phyloP scores from a whole-genome alignment of 495 filamentous ascomycete genomes.

The Talaromyces borbonicus region DNA sequence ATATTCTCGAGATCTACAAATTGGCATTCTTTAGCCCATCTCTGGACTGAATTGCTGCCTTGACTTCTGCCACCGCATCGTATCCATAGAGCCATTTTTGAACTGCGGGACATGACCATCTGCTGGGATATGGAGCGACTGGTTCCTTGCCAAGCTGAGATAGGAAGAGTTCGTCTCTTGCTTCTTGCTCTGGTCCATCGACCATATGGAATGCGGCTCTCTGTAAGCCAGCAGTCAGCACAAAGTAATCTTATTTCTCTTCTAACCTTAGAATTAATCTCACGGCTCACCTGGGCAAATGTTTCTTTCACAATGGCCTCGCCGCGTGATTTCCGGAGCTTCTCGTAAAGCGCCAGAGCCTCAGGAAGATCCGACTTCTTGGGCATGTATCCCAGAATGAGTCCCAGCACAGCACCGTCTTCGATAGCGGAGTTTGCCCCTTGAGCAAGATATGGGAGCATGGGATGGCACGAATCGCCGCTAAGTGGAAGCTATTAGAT shows the following conservation, averaged over 20 bases:
- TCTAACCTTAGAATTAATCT: background rate
- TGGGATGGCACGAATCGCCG: conserved; percentile 60
- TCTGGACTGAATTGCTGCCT: background rate
- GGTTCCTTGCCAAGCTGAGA: background rate
- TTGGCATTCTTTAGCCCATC: too few relatives aligned
- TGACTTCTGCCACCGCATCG: conserved; percentile 4
- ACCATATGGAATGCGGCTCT: conserved; percentile 49
- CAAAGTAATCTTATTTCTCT: background rate
- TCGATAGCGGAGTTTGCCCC: conserved; percentile 41
- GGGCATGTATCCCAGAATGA: conserved; percentile 29
- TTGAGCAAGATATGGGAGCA: conserved; percentile 59
- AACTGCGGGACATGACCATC: conserved; percentile 1
- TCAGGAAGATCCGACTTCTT: conserved; percentile 32
- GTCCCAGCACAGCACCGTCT: conserved; percentile 41
- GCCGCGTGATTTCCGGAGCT: conserved; percentile 48
- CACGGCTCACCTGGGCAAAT: conserved; percentile 15
- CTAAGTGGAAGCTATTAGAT: conserved; percentile 8
- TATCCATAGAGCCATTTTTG: conserved; percentile 5
- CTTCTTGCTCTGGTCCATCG: conserved; percentile 28
- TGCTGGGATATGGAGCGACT: background rate
- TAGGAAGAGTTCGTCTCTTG: conserved; percentile 2
- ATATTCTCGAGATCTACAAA: too few relatives aligned
- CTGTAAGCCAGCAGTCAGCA: conserved; percentile 17
- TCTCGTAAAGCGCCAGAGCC: conserved; percentile 48
- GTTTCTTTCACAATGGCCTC: conserved; percentile 45